Conservation (phyloP, 352 stramenopile genomes). For the Phytophthora pluvialis region DNA sequence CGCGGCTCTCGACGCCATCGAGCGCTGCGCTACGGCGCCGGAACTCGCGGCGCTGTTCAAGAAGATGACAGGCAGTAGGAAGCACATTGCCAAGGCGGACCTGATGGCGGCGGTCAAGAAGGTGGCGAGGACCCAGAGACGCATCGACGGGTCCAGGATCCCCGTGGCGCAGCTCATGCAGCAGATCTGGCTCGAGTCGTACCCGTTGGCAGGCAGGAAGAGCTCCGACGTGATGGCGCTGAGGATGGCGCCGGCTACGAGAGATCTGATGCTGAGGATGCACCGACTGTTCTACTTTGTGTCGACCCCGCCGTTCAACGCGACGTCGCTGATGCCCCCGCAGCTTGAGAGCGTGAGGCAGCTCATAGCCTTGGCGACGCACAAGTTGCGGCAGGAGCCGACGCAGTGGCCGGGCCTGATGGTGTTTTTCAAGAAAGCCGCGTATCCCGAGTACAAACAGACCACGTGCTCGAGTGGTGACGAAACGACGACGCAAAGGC, state of each 20-base stretch:
- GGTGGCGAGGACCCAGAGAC: slow-evolving; percentile 63
- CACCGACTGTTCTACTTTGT: slow-evolving; percentile 82
- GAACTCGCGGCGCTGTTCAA: slow-evolving; percentile 62
- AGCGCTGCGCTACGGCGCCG: slow-evolving; percentile 50
- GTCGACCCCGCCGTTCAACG: slow-evolving; percentile 43
- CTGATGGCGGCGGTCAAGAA: slow-evolving; percentile 50
- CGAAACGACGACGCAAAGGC: slow-evolving; percentile 4
- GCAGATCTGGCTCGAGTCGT: slow-evolving; percentile 56
- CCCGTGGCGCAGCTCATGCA: slow-evolving; percentile 68
- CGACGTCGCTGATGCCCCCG: slow-evolving; percentile 24
- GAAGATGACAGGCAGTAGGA: slow-evolving; percentile 62
- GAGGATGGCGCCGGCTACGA: slow-evolving; percentile 44
- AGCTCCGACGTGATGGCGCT: slow-evolving; percentile 57
- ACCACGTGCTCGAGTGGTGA: slow-evolving; percentile 18
- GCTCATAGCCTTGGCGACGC: slow-evolving; percentile 33
- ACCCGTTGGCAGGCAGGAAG: slow-evolving; percentile 41
- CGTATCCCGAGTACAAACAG: slow-evolving; percentile 63
- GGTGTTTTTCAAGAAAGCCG: slow-evolving; percentile 73
- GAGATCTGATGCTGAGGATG: slow-evolving; percentile 69
- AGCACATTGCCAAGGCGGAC: slow-evolving; percentile 46
- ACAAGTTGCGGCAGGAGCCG: slow-evolving; percentile 48
- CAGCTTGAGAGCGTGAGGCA: slow-evolving; percentile 24
- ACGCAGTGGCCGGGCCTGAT: slow-evolving; percentile 80
- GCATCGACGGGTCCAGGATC: slow-evolving; percentile 76
- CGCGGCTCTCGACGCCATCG: slow-evolving; percentile 54